Conservation (phyloP, 108 stramenopile species). For the Nitzschia sp. region DNA sequence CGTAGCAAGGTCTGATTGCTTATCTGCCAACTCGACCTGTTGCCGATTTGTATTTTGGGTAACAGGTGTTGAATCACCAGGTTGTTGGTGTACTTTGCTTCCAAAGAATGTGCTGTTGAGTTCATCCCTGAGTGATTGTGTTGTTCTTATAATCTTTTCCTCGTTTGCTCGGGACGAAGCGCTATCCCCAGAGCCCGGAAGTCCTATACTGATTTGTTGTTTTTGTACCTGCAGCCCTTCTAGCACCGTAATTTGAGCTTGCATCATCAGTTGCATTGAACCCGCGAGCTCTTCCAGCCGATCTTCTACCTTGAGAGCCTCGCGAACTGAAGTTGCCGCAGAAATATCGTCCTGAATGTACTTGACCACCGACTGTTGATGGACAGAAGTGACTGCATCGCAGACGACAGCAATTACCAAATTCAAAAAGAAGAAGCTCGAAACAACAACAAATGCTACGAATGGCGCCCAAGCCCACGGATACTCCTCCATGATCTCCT, state of each 20-base stretch:
- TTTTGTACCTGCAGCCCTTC: neutral
- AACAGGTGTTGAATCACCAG: neutral
- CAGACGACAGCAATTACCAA: conserved; percentile 78
- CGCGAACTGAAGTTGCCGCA: neutral
- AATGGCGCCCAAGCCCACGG: conserved; percentile 56
- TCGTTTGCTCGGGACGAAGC: neutral
- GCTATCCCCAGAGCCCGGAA: neutral
- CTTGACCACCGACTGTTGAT: conserved; percentile 1
- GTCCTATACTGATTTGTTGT: neutral
- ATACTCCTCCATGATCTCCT: conserved; percentile 28
- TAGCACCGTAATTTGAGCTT: conserved; percentile 1
- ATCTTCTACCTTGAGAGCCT: conserved; percentile 4
- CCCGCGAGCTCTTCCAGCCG: conserved; percentile 2
- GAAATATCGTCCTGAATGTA: conserved; percentile 1
- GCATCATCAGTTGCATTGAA: neutral
- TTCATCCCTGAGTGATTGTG: neutral
- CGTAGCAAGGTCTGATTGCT: neutral
- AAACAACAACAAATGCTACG: conserved; percentile 48
- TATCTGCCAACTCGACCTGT: neutral
- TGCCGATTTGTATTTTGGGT: neutral
- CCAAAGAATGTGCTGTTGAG: neutral
- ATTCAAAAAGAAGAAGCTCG: conserved; percentile 72
- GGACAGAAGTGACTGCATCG: conserved; percentile 45
- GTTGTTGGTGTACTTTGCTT: neutral
- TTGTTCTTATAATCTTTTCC: neutral